Evolutionary conservation across 148 eudicot genomes (phyloP).

Genomic region (Agrostemma githago): DNA sequence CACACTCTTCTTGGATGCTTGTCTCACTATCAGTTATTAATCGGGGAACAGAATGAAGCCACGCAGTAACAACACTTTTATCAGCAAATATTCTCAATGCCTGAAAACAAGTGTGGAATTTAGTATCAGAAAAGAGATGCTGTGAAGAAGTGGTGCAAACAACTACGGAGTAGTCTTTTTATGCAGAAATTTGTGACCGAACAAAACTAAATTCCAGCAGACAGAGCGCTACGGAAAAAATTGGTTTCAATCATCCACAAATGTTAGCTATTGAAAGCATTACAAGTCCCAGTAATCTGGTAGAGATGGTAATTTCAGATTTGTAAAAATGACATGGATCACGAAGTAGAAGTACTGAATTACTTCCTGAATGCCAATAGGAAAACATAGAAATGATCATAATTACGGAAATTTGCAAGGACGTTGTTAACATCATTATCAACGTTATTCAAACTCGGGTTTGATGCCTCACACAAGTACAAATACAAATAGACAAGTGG

Average conservation of each 20-base stretch:
- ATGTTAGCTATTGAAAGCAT: not conserved
- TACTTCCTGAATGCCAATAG: not conserved
- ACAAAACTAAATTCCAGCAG: not conserved
- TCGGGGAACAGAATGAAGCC: constrained; percentile 93
- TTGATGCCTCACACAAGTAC: too few relatives aligned
- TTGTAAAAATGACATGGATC: not conserved
- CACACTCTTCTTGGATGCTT: constrained; percentile 95
- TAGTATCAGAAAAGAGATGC: constrained; percentile 12
- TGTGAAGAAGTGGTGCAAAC: not conserved
- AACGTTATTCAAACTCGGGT: too few relatives aligned
- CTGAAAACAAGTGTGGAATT: constrained; percentile 33
- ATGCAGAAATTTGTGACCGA: constrained; percentile 1
- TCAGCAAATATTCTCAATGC: constrained; percentile 65
- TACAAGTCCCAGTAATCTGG: not conserved
- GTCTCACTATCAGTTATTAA: constrained; percentile 80
- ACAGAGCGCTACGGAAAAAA: not conserved
- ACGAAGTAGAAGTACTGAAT: constrained; percentile 1
- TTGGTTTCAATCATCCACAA: not conserved
- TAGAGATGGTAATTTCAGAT: not conserved
- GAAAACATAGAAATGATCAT: not conserved
- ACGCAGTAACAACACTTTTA: constrained; percentile 58
- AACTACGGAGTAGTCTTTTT: not conserved
- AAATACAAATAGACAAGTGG: too few relatives aligned
- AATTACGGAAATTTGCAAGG: not conserved
- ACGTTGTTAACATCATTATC: not conserved